phyloP scores from a whole-genome alignment of 2,329 filamentous ascomycete species.

The Emmonsiellopsis sp. region DNA sequence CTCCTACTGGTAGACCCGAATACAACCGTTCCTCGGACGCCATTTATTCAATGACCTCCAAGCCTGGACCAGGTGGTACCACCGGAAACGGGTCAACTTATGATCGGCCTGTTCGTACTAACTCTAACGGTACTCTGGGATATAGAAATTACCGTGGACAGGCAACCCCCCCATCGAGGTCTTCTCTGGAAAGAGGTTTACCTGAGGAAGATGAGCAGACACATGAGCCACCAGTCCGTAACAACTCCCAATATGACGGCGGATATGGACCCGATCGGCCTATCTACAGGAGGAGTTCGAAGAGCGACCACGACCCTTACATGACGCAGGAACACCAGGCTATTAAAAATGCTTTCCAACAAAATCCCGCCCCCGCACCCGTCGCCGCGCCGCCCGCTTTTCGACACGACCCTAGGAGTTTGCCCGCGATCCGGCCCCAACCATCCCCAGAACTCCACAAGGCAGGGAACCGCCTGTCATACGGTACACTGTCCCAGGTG shows the following conservation, averaged over 20 bases:
- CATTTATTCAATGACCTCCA: constrained; percentile 21
- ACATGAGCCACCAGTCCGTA: constrained; percentile 29
- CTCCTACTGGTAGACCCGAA: constrained; percentile 12
- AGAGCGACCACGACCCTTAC: constrained; percentile 23
- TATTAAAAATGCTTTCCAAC: constrained; percentile 25
- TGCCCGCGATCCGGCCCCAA: constrained; percentile 60
- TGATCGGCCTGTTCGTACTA: too few relatives aligned
- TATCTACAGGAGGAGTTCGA: constrained; percentile 31
- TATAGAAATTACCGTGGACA: neutral
- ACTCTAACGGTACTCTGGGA: constrained; percentile 5
- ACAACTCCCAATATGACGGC: constrained; percentile 18
- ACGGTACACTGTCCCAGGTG: constrained; percentile 70
- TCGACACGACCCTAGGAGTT: constrained; percentile 61
- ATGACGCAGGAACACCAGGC: constrained; percentile 17
- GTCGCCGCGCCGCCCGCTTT: constrained; percentile 73
- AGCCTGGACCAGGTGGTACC: constrained; percentile 5
- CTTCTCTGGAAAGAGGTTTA: neutral
- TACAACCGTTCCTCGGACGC: constrained; percentile 29
- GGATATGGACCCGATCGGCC: constrained; percentile 17
- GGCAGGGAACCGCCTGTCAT: constrained; percentile 76
- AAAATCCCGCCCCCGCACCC: constrained; percentile 60
- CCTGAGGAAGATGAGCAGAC: constrained; percentile 19
- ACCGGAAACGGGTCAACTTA: neutral
- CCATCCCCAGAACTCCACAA: constrained; percentile 68
- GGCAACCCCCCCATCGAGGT: neutral